Percentiles rank a stretch among this genome's conserved stretches.
phyloP scores from a whole-genome alignment of 106 monocot species.

The Dioscorea alata region DNA sequence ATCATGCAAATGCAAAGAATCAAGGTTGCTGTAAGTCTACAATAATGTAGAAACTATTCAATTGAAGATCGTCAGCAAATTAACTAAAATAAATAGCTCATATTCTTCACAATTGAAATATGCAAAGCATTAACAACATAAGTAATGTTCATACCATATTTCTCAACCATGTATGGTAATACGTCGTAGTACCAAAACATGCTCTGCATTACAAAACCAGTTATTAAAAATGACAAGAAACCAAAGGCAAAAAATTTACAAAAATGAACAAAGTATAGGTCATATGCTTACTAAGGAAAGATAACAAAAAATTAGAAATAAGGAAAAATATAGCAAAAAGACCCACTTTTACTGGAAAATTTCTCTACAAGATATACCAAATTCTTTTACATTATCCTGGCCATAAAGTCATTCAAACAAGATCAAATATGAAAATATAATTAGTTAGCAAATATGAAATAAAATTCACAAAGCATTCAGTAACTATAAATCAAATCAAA shows the following conservation, averaged over 20 bases:
- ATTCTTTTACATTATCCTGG: no score
- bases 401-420: no score
- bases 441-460: no score
- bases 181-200: slow-evolving; percentile 76
- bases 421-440: no score
- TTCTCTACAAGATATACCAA: no score
- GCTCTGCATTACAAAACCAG: slow-evolving; percentile 30
- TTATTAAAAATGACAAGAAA: slow-evolving; percentile 11
- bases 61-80: neutral
- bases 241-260: neutral
- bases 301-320: no score
- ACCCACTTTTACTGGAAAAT: no score
- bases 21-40: slow-evolving; percentile 64
- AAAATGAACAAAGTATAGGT: neutral
- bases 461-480: no score
- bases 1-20: slow-evolving; percentile 74
- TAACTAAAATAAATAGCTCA: neutral
- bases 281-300: slow-evolving; percentile 11
- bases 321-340: no score
- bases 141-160: slow-evolving; percentile 38
- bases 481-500: no score
- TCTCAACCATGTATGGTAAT: slow-evolving; percentile 70
- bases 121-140: neutral
- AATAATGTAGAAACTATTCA: slow-evolving; percentile 5
- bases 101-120: neutral